Conservation (phyloP, 139 green algal genomes). For the Chlorella sp. region DNA sequence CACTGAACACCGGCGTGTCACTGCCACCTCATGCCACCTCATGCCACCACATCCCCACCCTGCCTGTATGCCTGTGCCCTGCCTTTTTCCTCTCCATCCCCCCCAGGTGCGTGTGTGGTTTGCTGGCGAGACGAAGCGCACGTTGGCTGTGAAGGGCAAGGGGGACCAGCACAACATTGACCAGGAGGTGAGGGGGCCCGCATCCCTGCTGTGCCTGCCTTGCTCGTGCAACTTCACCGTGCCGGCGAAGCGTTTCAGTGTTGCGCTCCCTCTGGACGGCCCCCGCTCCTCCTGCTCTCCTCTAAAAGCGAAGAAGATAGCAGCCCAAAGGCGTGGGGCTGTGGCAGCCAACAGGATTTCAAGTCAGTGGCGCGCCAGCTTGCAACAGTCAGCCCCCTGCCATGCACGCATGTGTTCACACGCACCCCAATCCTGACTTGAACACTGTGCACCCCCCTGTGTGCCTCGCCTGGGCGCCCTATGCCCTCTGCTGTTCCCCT, state of each 20-base stretch:
- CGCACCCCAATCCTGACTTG: too few species aligned
- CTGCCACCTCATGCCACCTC: background rate
- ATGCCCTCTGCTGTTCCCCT: background rate
- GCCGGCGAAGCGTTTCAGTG: too few species aligned
- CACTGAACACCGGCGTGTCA: too few species aligned
- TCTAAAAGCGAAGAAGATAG: too few species aligned
- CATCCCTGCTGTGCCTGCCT: background rate
- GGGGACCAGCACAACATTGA: background rate
- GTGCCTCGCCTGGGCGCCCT: too few species aligned
- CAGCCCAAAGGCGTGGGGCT: too few species aligned
- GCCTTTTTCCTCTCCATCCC: background rate
- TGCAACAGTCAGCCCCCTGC: too few species aligned
- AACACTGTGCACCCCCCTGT: background rate
- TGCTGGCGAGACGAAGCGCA: conserved; percentile 12
- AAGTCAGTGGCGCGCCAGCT: too few species aligned
- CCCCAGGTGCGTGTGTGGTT: conserved; percentile 15
- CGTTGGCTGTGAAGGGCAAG: background rate
- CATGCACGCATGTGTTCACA: too few species aligned
- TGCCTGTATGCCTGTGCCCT: background rate
- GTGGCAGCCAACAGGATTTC: background rate
- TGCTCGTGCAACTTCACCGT: background rate
- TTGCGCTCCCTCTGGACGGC: background rate
- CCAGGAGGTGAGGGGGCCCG: background rate
- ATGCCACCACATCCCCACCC: background rate
- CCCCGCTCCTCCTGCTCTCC: background rate